Conservation (phyloP, 2,329 filamentous ascomycete species). For the Colletotrichum navitas region DNA sequence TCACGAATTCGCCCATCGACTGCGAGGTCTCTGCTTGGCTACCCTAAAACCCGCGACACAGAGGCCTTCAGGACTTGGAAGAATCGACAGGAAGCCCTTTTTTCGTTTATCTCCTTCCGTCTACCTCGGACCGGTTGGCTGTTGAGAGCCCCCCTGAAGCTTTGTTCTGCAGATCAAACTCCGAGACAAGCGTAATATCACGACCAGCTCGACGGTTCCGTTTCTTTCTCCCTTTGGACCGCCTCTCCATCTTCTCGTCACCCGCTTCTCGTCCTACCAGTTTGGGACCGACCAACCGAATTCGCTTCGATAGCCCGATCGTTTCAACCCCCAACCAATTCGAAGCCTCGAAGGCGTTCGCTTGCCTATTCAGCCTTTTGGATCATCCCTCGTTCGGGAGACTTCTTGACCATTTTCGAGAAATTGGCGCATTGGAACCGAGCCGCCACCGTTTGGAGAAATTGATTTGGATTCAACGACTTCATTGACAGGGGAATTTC, state of each 20-base stretch:
- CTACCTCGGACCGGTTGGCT: constrained; percentile 2
- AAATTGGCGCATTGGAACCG: constrained; percentile 2
- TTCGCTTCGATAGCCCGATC: constrained; percentile 26
- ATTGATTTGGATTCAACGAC: neutral
- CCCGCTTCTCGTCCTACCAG: constrained; percentile 22
- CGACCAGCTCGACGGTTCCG: constrained; percentile 25
- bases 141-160: constrained; percentile 43
- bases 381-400: neutral
- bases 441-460: neutral
- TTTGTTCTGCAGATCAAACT: constrained; percentile 46
- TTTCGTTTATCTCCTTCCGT: constrained; percentile 19
- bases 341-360: constrained; percentile 25
- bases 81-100: constrained; percentile 41
- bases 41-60: constrained; percentile 55
- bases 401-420: neutral
- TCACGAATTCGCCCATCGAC: constrained; percentile 26
- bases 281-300: constrained; percentile 15
- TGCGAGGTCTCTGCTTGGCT: constrained; percentile 18
- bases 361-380: constrained; percentile 6
- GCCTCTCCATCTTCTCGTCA: constrained; percentile 35
- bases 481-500: neutral
- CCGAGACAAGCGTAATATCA: constrained; percentile 40
- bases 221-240: constrained; percentile 26
- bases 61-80: constrained; percentile 49
- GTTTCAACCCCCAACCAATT: constrained; percentile 10